Evolutionary conservation across 2,329 filamentous ascomycete genomes (phyloP).

Genomic region (Ophiostoma sp.): DNA sequence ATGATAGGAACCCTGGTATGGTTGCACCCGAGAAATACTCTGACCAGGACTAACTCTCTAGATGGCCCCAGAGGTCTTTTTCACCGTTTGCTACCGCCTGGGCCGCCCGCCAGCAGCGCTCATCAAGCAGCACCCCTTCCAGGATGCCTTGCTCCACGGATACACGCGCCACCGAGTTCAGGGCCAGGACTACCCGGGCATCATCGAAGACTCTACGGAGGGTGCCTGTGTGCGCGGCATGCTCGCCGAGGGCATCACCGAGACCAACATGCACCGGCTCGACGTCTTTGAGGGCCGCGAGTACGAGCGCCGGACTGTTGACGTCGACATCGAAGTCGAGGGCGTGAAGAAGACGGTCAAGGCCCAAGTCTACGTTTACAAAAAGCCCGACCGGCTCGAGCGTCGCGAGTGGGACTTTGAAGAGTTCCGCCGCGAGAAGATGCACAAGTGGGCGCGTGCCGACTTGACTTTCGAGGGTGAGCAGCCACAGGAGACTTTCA

Average conservation of each 20-base stretch:
- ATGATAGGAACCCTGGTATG: slow-evolving; percentile 38
- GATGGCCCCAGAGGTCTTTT: slow-evolving; percentile 85
- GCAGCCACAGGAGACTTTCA: background rate
- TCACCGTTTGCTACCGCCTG: slow-evolving; percentile 70
- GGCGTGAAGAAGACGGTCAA: slow-evolving; percentile 1
- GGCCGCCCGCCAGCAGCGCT: slow-evolving; percentile 44
- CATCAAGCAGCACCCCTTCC: slow-evolving; percentile 55
- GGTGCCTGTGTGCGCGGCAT: slow-evolving; percentile 64
- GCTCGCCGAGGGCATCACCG: slow-evolving; percentile 70
- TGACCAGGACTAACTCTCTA: slow-evolving; percentile 25
- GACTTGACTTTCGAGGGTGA: slow-evolving; percentile 44
- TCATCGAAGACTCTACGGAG: slow-evolving; percentile 49
- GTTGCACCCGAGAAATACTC: background rate
- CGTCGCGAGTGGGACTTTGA: slow-evolving; percentile 80
- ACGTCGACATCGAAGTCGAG: slow-evolving; percentile 37
- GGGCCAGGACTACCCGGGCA: slow-evolving; percentile 72
- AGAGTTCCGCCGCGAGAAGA: slow-evolving; percentile 72
- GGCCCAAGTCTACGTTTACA: slow-evolving; percentile 62
- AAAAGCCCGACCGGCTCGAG: slow-evolving; percentile 51
- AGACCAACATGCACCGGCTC: slow-evolving; percentile 66
- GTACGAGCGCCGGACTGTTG: slow-evolving; percentile 55
- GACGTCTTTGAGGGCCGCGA: slow-evolving; percentile 77
- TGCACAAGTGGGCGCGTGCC: slow-evolving; percentile 49
- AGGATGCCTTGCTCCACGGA: slow-evolving; percentile 67
- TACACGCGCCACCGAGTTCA: slow-evolving; percentile 67